Evolutionary conservation across 352 stramenopile species (phyloP).

Genomic region (Poterioochromonas sp.): DNA sequence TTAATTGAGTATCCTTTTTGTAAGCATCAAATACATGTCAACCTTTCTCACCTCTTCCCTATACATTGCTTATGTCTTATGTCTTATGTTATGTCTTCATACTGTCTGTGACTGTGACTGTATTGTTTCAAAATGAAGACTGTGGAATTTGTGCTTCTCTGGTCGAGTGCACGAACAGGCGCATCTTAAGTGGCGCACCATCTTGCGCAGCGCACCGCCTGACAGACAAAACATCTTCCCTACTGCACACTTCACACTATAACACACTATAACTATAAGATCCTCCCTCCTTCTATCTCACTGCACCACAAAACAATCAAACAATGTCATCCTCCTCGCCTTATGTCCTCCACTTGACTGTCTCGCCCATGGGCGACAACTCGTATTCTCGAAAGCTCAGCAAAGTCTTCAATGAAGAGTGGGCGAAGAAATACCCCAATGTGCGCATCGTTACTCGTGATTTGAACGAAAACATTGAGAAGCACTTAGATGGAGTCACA

Average conservation of each 20-base stretch:
- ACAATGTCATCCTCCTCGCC: conserved; percentile 11
- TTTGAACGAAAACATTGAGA: background rate
- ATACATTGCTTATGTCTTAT: no score
- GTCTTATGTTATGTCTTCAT: no score
- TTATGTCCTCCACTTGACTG: conserved; percentile 9
- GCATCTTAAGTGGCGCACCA: conserved; percentile 8
- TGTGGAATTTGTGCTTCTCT: conserved; percentile 13
- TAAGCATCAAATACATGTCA: no score
- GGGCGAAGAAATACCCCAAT: background rate
- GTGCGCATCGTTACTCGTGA: background rate
- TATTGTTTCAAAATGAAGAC: conserved; percentile 15
- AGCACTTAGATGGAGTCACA: background rate
- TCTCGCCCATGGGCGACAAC: conserved; percentile 16
- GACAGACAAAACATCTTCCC: conserved; percentile 8
- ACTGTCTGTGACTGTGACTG: no score
- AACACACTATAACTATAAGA: conserved; percentile 12
- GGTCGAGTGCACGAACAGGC: conserved; percentile 5
- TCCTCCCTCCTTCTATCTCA: conserved; percentile 10
- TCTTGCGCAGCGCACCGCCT: conserved; percentile 4
- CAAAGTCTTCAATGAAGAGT: conserved; percentile 5
- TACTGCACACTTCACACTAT: conserved; percentile 13
- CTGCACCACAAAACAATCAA: conserved; percentile 13
- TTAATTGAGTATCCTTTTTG: no score
- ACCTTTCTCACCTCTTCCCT: no score
- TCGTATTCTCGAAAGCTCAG: background rate